These are phyloP conservation scores for Boletus rubescentipes DNA, from an alignment of 768 basidiomycete species.

Conservation along the genomic window DNA sequence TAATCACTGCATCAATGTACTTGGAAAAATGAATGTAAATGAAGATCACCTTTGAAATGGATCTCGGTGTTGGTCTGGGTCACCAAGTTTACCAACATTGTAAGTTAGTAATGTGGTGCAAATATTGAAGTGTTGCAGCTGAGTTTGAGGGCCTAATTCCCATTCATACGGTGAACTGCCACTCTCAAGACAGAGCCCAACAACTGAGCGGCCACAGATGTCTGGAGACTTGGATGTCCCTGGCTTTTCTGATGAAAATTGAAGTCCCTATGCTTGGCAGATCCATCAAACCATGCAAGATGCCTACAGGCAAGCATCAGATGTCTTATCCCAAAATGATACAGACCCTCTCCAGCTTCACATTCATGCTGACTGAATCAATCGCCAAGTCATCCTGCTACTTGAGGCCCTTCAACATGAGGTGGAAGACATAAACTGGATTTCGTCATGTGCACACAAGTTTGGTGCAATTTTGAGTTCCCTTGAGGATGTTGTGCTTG, in stretches of 20 bases:
- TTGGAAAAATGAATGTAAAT: no score
- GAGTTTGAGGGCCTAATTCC: no score
- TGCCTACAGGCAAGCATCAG: slow-evolving; percentile 4
- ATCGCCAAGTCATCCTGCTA: slow-evolving; percentile 3
- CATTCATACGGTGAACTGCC: no score
- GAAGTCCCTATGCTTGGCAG: slow-evolving; percentile 6
- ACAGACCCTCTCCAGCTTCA: slow-evolving; percentile 9
- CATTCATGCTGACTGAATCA: slow-evolving; percentile 18
- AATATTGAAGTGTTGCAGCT: no score
- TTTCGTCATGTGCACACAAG: background rate
- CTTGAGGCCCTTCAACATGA: slow-evolving; percentile 12
- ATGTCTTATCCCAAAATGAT: slow-evolving; percentile 10
- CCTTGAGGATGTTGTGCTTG: background rate
- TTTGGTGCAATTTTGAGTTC: background rate
- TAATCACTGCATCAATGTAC: no score
- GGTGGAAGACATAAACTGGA: background rate
- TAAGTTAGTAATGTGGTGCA: no score
- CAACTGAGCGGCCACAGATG: no score
- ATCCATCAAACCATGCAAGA: slow-evolving; percentile 11
- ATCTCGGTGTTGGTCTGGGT: no score
- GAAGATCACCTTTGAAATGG: no score
- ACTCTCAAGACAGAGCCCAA: no score
- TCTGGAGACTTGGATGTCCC: slow-evolving; percentile 4
- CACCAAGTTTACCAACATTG: no score
- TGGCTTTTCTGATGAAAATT: no score